These are phyloP conservation scores for Rugiboletus extremiorientalis DNA, from an alignment of 1,284 basidiomycete genomes.

Conservation along the genomic window DNA sequence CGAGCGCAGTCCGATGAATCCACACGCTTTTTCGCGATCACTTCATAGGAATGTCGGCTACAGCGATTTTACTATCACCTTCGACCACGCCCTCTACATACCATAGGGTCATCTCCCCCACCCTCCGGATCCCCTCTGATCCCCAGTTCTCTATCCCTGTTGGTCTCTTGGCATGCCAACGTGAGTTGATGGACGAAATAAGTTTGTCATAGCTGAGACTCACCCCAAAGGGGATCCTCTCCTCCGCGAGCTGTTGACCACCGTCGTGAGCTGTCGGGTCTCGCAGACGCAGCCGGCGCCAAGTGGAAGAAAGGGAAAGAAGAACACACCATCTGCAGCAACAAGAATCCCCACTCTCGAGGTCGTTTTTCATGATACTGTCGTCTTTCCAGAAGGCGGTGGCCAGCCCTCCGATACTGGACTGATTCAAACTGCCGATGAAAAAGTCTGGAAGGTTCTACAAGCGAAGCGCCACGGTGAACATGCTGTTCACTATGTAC, in stretches of 20 bases:
- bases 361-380: conserved; percentile 76
- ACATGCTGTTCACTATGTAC: conserved; percentile 77
- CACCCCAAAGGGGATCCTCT: conserved; percentile 61
- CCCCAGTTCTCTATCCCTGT: conserved; percentile 57
- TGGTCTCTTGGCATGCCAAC: conserved; percentile 71
- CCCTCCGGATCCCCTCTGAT: conserved; percentile 53
- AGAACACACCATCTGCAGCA: conserved; percentile 41
- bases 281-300: conserved; percentile 43
- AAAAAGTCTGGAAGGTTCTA: conserved; percentile 58
- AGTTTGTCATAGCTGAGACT: conserved; percentile 8
- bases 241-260: conserved; percentile 53
- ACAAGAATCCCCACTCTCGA: conserved; percentile 53
- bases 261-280: conserved; percentile 48
- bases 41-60: conserved; percentile 36
- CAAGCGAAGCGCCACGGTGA: conserved; percentile 73
- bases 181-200: conserved; percentile 38
- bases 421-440: conserved; percentile 45
- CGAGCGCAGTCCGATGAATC: background rate
- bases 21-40: background rate
- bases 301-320: conserved; percentile 46
- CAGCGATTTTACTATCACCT: conserved; percentile 36
- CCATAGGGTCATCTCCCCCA: conserved; percentile 60
- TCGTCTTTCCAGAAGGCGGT: conserved; percentile 90
- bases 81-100: conserved; percentile 52
- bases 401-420: conserved; percentile 86